Base-by-base conservation (phyloP, 2,329 filamentous ascomycete genomes). In the Exophiala lecanii-corni region DNA sequence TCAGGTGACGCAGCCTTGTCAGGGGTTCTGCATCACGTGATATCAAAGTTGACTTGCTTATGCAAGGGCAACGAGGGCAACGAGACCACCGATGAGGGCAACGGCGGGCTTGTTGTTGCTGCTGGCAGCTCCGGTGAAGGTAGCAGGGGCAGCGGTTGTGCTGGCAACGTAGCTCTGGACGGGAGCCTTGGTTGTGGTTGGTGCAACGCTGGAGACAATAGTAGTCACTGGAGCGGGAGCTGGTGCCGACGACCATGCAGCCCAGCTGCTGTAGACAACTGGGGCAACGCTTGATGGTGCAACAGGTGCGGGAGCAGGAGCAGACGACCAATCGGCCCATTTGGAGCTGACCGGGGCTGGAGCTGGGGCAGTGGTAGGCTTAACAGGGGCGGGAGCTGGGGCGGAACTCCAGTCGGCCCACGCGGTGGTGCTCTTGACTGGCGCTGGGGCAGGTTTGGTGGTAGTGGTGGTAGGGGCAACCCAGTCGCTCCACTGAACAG, bases 401-500 rank as follows among this genome's bases (percentile, higher is more conserved):
- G 23, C 23, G 23, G 33, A 26, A 20, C 18, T 42, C 41, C 41
- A 43, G 35, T 38, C 41, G 12, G 5, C 25, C 41, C 41, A 43
- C 3, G 3, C 23, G 9, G 31, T 19, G n/a, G 33, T 12, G 23
- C 33, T 20, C 9, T 16, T 33, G 17, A 26, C 36, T n/a, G n/a
- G n/a, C n/a, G n/a, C n/a, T n/a, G n/a, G n/a, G 16, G 52, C 30
- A 16, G 41, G 19, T 20, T 45, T 40, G 41, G 47, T 39, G 35
- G 41, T 31, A 47, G 47, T 39, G 18, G 43, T 53, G 30, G 49
- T 49, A 28, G 42, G 32, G 19, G 38, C 19, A 38, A 48, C 45
- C 44, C 41, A 41, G 26, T 45, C 42, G 16, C 21, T 33, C 47
- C 46, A 41, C 38, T 61, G 53, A 44, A 63, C 62, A 26, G 45